These are phyloP conservation scores for Fraxinus floribunda DNA, from an alignment of 305 asterid species.

Conservation along the genomic window DNA sequence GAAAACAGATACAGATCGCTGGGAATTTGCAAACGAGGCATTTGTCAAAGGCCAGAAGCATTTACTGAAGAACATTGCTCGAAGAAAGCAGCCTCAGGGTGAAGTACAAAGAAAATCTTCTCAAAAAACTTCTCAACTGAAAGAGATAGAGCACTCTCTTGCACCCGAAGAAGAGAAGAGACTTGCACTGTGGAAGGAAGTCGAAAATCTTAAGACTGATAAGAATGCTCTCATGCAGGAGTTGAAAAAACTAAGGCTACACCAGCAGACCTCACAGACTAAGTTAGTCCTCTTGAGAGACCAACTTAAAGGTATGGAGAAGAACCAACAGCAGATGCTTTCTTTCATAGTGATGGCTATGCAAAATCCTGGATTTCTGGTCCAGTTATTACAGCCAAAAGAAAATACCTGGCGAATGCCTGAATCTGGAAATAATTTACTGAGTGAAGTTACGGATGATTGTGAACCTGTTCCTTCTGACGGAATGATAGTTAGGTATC, in stretches of 20 bases:
- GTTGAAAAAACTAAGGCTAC: constrained; percentile 60
- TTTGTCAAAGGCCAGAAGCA: constrained; percentile 84
- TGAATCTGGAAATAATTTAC: constrained; percentile 45
- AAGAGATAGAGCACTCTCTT: constrained; percentile 30
- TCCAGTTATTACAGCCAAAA: constrained; percentile 75
- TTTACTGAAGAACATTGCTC: constrained; percentile 67
- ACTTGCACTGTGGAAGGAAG: constrained; percentile 65
- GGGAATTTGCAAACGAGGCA: constrained; percentile 82
- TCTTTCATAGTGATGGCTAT: constrained; percentile 97
- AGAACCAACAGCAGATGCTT: constrained; percentile 91
- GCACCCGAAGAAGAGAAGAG: constrained; percentile 52
- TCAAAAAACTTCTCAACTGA: constrained; percentile 40
- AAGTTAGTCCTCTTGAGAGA: constrained; percentile 58
- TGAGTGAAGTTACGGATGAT: constrained; percentile 58
- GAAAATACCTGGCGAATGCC: constrained; percentile 58
- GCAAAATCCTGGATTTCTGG: constrained; percentile 80
- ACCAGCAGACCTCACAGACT: constrained; percentile 69
- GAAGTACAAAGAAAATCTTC: constrained; percentile 41
- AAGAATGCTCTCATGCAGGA: constrained; percentile 61
- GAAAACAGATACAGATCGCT: constrained; percentile 82
- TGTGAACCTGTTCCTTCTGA: constrained; percentile 46
- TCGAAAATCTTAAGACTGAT: constrained; percentile 67
- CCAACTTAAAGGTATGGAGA: constrained; percentile 80
- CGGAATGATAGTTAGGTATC: constrained; percentile 62
- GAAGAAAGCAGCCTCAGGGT: constrained; percentile 64